Percentiles rank a stretch among this genome's conserved stretches.
Evolutionary conservation across 495 filamentous ascomycete species (phyloP).

Genomic region (Hyaloscypha bicolor): DNA sequence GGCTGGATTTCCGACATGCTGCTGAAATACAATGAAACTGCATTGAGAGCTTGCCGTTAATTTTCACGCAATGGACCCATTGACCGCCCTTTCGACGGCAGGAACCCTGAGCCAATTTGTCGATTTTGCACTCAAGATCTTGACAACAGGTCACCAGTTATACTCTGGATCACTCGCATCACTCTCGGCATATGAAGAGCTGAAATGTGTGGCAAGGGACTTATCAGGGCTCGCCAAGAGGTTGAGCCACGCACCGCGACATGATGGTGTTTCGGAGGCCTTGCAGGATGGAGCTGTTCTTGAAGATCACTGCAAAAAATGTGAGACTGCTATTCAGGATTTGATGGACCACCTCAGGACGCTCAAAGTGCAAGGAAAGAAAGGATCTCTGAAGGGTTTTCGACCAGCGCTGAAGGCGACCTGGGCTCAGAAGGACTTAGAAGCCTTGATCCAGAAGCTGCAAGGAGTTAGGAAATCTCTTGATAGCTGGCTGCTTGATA

Average conservation of each 20-base stretch:
- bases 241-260: not conserved
- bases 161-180: constrained; percentile 32
- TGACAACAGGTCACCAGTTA: constrained; percentile 34
- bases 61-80: constrained; percentile 40
- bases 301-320: not conserved
- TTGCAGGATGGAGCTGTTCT: not conserved
- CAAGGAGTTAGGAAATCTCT: not conserved
- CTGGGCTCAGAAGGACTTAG: not conserved
- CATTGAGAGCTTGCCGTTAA: not conserved
- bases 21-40: not conserved
- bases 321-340: constrained; percentile 6
- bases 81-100: constrained; percentile 43
- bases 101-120: constrained; percentile 42
- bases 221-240: constrained; percentile 4
- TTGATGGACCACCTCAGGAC: constrained; percentile 6
- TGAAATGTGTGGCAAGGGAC: constrained; percentile 24
- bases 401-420: not conserved
- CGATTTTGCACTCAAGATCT: constrained; percentile 39
- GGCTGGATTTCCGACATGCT: not conserved
- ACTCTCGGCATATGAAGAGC: constrained; percentile 30
- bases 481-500: not conserved
- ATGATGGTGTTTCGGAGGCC: no score
- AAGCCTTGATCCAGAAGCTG: not conserved
- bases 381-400: constrained; percentile 4
- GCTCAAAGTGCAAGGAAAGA: constrained; percentile 5